phyloP scores from a whole-genome alignment of 495 filamentous ascomycete genomes.

The Xylaria curta region DNA sequence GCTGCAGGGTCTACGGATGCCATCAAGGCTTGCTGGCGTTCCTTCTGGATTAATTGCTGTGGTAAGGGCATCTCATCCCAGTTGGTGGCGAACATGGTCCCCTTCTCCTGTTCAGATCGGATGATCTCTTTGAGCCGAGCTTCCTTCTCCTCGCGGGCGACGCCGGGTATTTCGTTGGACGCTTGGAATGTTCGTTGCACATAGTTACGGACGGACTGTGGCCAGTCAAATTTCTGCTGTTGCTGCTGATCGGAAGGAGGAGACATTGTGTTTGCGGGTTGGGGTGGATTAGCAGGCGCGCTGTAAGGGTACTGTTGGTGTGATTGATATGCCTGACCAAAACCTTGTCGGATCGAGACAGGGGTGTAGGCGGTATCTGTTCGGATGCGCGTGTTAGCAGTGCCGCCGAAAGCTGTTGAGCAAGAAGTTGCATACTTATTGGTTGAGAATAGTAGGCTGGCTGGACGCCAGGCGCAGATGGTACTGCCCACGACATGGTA shows the following conservation, averaged over 20 bases:
- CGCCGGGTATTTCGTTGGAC: conserved; percentile 68
- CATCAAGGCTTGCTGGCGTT: conserved; percentile 59
- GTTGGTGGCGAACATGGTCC: conserved; percentile 72
- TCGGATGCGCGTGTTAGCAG: conserved; percentile 36
- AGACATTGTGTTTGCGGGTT: conserved; percentile 34
- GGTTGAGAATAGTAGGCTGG: conserved; percentile 42
- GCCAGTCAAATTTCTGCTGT: conserved; percentile 74
- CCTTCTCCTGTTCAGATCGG: conserved; percentile 72
- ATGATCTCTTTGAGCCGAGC: conserved; percentile 85
- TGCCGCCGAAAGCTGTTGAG: not conserved
- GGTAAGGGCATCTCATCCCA: conserved; percentile 88
- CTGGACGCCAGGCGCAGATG: conserved; percentile 42
- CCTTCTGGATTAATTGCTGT: conserved; percentile 80
- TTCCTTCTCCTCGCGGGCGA: conserved; percentile 75
- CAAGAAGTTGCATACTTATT: conserved; percentile 33
- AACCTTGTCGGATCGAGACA: conserved; percentile 55
- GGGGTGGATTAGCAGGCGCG: conserved; percentile 39
- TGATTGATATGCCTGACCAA: conserved; percentile 47
- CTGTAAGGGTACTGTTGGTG: conserved; percentile 40
- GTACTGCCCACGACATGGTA: conserved; percentile 44
- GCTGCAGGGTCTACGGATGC: conserved; percentile 26
- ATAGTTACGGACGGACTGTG: conserved; percentile 76
- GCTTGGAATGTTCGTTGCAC: conserved; percentile 83
- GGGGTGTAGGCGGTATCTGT: conserved; percentile 57
- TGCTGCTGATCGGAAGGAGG: conserved; percentile 37